A percentile compares a stretch with the other conserved stretches of the same genome.
Evolutionary conservation across 208 protist species (phyloP).

Genomic region (Entamoeba dispar): DNA sequence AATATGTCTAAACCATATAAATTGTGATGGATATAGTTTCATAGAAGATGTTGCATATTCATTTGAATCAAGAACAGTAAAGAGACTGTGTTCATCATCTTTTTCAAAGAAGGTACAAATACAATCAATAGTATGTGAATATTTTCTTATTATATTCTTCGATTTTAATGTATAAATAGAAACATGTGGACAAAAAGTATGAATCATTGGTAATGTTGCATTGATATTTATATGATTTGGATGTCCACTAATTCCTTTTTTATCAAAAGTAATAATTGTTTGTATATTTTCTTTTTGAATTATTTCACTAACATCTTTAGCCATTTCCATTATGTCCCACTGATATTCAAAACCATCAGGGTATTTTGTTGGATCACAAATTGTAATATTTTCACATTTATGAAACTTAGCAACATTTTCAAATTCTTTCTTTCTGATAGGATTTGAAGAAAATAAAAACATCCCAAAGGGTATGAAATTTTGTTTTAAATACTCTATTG

Average conservation of each 20-base stretch:
- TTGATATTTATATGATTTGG: neutral
- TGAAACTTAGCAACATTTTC: neutral
- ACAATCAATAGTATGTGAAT: neutral
- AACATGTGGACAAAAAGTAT: neutral
- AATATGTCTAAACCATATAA: neutral
- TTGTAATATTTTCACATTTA: neutral
- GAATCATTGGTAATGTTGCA: neutral
- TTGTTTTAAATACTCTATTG: neutral
- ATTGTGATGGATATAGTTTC: neutral
- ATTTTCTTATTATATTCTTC: neutral
- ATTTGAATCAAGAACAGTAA: neutral
- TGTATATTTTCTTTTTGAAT: neutral
- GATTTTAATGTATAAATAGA: neutral
- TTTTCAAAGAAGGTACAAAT: neutral
- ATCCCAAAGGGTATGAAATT: neutral
- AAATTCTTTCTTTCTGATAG: neutral
- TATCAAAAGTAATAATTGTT: neutral
- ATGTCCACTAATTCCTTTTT: neutral
- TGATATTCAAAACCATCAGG: neutral
- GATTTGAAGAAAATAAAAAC: neutral
- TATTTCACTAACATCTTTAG: neutral
- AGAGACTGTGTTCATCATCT: neutral
- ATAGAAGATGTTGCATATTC: neutral
- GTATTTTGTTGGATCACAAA: neutral
- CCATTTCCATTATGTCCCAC: neutral